A percentile compares a stretch with the other conserved stretches of the same genome.
Conservation (phyloP, 441 rosid genomes). For the Gossypium aridum region DNA sequence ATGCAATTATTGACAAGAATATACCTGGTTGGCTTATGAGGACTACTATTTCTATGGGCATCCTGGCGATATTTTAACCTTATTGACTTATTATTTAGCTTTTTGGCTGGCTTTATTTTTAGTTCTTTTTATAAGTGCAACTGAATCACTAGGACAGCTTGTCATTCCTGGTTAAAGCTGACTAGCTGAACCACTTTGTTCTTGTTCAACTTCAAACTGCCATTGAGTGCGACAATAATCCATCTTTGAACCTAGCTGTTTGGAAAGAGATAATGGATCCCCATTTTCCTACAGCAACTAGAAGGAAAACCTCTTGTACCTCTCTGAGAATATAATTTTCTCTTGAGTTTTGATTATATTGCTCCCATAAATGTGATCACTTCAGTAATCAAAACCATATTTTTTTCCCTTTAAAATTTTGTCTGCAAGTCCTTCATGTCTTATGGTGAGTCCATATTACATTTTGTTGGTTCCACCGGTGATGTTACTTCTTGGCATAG, state of each 20-base stretch:
- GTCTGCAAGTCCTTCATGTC: background rate
- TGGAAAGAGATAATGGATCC: background rate
- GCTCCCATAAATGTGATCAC: background rate
- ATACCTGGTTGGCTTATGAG: background rate
- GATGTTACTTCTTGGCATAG: background rate
- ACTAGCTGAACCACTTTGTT: background rate
- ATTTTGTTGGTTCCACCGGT: background rate
- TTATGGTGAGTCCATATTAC: background rate
- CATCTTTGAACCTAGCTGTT: background rate
- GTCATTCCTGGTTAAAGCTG: background rate
- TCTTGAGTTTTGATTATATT: background rate
- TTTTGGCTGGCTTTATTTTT: background rate
- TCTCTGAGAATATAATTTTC: background rate
- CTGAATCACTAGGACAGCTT: background rate
- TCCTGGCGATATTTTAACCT: background rate
- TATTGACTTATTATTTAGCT: background rate
- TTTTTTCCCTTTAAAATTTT: background rate
- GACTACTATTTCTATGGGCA: background rate
- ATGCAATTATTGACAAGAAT: background rate
- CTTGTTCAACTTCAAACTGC: constrained; percentile 10
- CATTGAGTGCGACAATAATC: background rate
- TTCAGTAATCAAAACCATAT: background rate
- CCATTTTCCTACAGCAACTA: background rate
- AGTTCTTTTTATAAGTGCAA: background rate
- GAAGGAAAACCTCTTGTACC: background rate